Evolutionary conservation across 2,329 filamentous ascomycete species (phyloP).

Genomic region (Fusarium newnesense): DNA sequence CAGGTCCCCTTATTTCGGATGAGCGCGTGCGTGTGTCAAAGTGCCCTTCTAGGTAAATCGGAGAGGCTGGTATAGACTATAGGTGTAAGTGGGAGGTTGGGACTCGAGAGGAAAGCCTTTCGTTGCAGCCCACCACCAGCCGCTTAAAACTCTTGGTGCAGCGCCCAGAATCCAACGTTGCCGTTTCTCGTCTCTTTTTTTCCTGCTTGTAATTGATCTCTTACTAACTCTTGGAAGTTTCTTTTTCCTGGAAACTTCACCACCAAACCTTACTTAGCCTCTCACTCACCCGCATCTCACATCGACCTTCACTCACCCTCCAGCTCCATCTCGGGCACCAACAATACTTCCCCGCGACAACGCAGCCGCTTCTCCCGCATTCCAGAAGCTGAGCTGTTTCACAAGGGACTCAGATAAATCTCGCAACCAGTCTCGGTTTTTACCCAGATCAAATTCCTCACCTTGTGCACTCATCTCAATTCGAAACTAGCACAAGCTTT

Average conservation of each 20-base stretch:
- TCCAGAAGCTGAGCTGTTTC: conserved; percentile 24
- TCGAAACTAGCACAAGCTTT: conserved; percentile 7
- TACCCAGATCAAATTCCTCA: conserved; percentile 1
- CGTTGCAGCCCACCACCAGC: conserved; percentile 40
- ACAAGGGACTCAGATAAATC: conserved; percentile 24
- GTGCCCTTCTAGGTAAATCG: conserved; percentile 34
- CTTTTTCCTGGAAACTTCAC: neutral
- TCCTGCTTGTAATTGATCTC: conserved; percentile 10
- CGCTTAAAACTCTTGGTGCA: conserved; percentile 49
- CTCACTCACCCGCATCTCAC: conserved; percentile 19
- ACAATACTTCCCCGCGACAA: conserved; percentile 27
- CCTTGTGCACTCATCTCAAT: conserved; percentile 12
- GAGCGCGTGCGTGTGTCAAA: conserved; percentile 27
- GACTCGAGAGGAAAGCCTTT: conserved; percentile 40
- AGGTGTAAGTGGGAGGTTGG: conserved; percentile 51
- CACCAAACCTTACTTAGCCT: conserved; percentile 9
- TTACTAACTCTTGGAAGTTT: neutral
- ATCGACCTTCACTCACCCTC: conserved; percentile 18
- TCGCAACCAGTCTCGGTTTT: conserved; percentile 16
- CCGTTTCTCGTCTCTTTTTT: conserved; percentile 27
- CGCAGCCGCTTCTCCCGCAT: conserved; percentile 23
- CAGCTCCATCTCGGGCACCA: conserved; percentile 29
- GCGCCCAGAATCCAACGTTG: conserved; percentile 41
- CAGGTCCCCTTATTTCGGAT: conserved; percentile 33
- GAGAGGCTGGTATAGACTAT: conserved; percentile 45